These are phyloP conservation scores for Fusarium sp. DNA, from an alignment of 2,329 filamentous ascomycete species.

Conservation along the genomic window DNA sequence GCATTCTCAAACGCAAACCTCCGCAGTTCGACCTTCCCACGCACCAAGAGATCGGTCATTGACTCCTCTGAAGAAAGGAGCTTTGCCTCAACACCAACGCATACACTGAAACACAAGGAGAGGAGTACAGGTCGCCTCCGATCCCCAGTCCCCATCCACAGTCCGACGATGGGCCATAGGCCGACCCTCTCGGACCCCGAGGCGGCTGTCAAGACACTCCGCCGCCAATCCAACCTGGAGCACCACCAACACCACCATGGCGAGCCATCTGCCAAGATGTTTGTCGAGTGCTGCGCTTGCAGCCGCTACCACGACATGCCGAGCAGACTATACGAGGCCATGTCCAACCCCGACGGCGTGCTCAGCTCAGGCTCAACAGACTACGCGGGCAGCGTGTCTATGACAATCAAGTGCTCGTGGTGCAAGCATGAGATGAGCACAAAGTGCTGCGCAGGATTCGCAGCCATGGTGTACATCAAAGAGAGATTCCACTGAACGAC, in stretches of 20 bases:
- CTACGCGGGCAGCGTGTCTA: constrained; percentile 70
- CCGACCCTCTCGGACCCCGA: constrained; percentile 36
- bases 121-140: constrained; percentile 43
- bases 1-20: constrained; percentile 50
- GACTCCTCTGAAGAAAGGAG: constrained; percentile 34
- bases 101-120: constrained; percentile 54
- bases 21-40: constrained; percentile 30
- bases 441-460: constrained; percentile 77
- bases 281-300: constrained; percentile 76
- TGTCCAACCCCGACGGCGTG: constrained; percentile 71
- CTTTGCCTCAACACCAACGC: constrained; percentile 54
- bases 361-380: constrained; percentile 64
- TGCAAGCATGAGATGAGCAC: constrained; percentile 80
- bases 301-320: constrained; percentile 77
- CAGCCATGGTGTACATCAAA: constrained; percentile 75
- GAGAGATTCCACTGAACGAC: constrained; percentile 69
- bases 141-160: constrained; percentile 24
- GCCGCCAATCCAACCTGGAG: constrained; percentile 27
- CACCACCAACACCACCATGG: constrained; percentile 24
- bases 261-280: constrained; percentile 71
- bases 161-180: constrained; percentile 37
- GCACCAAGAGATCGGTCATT: constrained; percentile 37
- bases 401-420: constrained; percentile 79
- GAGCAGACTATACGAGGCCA: constrained; percentile 74
- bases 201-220: constrained; percentile 27